Evolutionary conservation across 805 yeast genomes (phyloP).

Genomic region (Yueomyces sp.): DNA sequence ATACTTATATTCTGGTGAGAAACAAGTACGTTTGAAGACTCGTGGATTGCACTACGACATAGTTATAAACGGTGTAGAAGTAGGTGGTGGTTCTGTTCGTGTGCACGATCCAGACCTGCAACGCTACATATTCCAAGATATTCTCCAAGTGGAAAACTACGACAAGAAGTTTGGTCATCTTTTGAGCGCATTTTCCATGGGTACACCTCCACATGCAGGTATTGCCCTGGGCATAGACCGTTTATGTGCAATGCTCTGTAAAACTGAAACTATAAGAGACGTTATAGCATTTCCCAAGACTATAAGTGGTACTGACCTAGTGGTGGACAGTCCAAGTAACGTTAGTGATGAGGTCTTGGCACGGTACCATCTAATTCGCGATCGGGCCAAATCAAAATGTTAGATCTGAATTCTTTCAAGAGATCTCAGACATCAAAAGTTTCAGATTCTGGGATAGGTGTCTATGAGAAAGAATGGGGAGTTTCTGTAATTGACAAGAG

Average conservation of each 20-base stretch:
- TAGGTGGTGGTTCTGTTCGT: conserved; percentile 97
- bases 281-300: conserved; percentile 96
- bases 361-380: conserved; percentile 31
- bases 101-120: conserved; percentile 79
- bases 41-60: conserved; percentile 90
- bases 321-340: conserved; percentile 72
- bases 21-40: conserved; percentile 33
- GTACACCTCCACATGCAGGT: conserved; percentile 99
- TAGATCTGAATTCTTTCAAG: too few relatives aligned
- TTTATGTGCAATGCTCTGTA: conserved; percentile 80
- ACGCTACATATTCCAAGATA: conserved; percentile 48
- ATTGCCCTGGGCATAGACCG: conserved; percentile 92
- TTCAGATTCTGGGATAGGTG: too few relatives aligned
- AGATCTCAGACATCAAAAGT: too few relatives aligned
- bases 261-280: conserved; percentile 66
- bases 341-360: conserved; percentile 39
- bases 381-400: too few relatives aligned
- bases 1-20: neutral
- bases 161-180: conserved; percentile 72
- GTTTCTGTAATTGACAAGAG: too few relatives aligned
- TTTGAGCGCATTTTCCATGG: conserved; percentile 65
- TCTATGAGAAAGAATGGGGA: too few relatives aligned
- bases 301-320: conserved; percentile 74
- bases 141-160: conserved; percentile 48
- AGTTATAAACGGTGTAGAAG: conserved; percentile 86